These are phyloP conservation scores for Hirsutella minnesotensis DNA, from an alignment of 2,329 filamentous ascomycete genomes.

Conservation along the genomic window DNA sequence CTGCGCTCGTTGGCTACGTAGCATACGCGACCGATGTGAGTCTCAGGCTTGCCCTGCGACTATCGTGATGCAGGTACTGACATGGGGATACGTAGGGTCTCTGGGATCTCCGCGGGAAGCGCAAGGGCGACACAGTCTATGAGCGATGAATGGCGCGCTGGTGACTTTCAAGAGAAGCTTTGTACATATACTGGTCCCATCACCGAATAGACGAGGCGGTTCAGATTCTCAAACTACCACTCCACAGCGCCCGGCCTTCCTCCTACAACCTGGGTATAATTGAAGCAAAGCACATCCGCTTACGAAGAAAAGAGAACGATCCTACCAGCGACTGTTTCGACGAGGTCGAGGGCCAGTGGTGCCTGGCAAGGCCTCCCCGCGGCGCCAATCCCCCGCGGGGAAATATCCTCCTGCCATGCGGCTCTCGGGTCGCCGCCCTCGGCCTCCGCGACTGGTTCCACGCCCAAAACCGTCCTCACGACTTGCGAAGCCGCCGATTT, in stretches of 20 bases:
- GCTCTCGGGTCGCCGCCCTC: constrained; percentile 27
- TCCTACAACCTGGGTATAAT: constrained; percentile 15
- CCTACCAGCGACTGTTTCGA: constrained; percentile 17
- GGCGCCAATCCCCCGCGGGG: constrained; percentile 51
- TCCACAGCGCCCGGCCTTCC: not conserved
- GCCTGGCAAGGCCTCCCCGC: constrained; percentile 51
- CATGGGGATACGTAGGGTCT: constrained; percentile 62
- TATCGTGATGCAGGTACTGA: constrained; percentile 9
- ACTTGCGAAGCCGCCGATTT: constrained; percentile 11
- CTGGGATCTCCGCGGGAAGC: constrained; percentile 75
- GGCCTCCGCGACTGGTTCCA: constrained; percentile 22
- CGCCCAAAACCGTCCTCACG: constrained; percentile 19
- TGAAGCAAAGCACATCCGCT: not conserved
- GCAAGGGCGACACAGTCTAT: constrained; percentile 69
- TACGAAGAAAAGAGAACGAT: no score
- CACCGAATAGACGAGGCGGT: constrained; percentile 14
- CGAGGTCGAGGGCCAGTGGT: constrained; percentile 21
- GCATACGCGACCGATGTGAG: constrained; percentile 81
- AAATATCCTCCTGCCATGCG: constrained; percentile 12
- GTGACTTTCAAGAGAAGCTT: constrained; percentile 5
- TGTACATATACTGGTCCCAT: constrained; percentile 29
- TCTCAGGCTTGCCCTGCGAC: constrained; percentile 12
- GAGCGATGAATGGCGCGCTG: constrained; percentile 50
- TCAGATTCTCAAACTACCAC: not conserved
- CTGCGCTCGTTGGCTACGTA: constrained; percentile 55